A percentile compares a stretch with the other conserved stretches of the same genome.
phyloP scores from a whole-genome alignment of 1,139 yeast species.

The Candida glucosophila region DNA sequence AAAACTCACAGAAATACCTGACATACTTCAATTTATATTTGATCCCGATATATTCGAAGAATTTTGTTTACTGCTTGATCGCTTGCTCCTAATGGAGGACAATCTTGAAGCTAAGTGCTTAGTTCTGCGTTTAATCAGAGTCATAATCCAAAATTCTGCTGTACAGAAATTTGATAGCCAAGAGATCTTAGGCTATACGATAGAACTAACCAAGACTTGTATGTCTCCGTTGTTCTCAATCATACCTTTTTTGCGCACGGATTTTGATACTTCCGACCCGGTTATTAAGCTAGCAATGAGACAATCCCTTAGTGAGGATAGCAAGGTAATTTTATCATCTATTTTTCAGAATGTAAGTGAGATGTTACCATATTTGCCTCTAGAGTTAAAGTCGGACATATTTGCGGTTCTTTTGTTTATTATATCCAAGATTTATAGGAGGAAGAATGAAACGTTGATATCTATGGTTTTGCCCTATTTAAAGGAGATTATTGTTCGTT shows the following conservation, averaged over 20 bases:
- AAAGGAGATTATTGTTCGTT: constrained; percentile 36
- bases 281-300: constrained; percentile 35
- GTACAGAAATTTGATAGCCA: constrained; percentile 15
- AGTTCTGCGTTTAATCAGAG: constrained; percentile 49
- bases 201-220: constrained; percentile 70
- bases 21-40: constrained; percentile 54
- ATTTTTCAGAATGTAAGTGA: constrained; percentile 44
- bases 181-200: constrained; percentile 63
- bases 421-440: constrained; percentile 51
- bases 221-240: constrained; percentile 54
- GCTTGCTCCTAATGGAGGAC: constrained; percentile 57
- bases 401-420: constrained; percentile 61
- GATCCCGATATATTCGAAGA: constrained; percentile 69
- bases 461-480: constrained; percentile 50
- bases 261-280: constrained; percentile 27
- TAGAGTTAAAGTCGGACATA: constrained; percentile 60
- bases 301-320: constrained; percentile 23
- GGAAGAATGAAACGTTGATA: constrained; percentile 35
- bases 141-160: constrained; percentile 30
- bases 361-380: too few species aligned
- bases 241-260: constrained; percentile 52
- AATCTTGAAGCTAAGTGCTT: constrained; percentile 42
- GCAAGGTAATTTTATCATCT: too few species aligned
- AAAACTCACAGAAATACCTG: constrained; percentile 48
- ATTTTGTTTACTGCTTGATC: constrained; percentile 64